phyloP scores from a whole-genome alignment of 208 protist genomes.

The Trypanosoma lewisi region DNA sequence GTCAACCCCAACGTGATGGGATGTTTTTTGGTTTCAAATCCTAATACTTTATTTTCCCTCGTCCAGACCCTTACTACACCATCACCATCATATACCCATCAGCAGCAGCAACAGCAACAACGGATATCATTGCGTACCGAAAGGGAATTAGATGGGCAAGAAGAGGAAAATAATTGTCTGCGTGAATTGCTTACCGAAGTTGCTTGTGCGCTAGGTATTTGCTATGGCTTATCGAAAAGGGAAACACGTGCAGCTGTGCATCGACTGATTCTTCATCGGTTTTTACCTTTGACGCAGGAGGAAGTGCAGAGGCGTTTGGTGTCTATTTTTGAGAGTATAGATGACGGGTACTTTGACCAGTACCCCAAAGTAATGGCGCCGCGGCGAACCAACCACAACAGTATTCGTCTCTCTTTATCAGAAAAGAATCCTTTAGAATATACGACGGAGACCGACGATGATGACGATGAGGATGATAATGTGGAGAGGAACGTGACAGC shows the following conservation, averaged over 20 bases:
- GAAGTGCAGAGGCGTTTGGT: slow-evolving; percentile 21
- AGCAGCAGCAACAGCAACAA: not conserved
- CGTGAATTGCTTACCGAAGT: slow-evolving; percentile 12
- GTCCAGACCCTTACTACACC: slow-evolving; percentile 11
- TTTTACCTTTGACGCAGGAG: slow-evolving; percentile 31
- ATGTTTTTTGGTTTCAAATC: slow-evolving; percentile 14
- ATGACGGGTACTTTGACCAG: slow-evolving; percentile 31
- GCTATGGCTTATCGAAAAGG: slow-evolving; percentile 7
- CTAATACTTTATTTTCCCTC: slow-evolving; percentile 7
- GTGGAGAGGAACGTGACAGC: slow-evolving; percentile 11
- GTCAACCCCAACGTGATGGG: slow-evolving; percentile 25
- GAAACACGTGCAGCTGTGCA: slow-evolving; percentile 33
- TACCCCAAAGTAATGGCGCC: slow-evolving; percentile 26
- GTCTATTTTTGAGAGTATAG: slow-evolving; percentile 12
- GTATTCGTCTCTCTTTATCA: not conserved
- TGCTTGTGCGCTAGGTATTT: slow-evolving; percentile 17
- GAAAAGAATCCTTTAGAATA: not conserved
- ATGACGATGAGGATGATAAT: slow-evolving; percentile 2
- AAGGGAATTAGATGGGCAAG: not conserved
- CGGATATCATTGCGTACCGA: not conserved
- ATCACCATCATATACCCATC: not conserved
- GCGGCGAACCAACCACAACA: not conserved
- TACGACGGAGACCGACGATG: slow-evolving; percentile 3
- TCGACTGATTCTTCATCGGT: slow-evolving; percentile 19
- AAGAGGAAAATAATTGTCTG: not conserved